Evolutionary conservation across 106 monocot genomes (phyloP), one percentile per base, ranked within the genome.

Genomic region (Hemerocallis citrina): DNA sequence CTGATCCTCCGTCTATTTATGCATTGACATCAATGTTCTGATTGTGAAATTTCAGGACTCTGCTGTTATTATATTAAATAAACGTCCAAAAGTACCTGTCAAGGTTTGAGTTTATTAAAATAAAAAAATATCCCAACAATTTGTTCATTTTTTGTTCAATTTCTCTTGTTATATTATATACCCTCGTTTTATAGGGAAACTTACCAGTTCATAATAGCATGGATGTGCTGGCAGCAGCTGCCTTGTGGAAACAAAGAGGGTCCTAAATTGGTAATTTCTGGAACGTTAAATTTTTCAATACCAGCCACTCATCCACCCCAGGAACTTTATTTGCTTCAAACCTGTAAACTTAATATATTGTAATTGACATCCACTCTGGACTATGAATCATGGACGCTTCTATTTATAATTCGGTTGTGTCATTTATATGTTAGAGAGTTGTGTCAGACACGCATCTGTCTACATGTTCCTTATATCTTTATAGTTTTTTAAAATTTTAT

Each of bases 201-300:
- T 78, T 92, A 58, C 92, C 92, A 15, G 83, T 92, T 70, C 92
- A 92, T 61, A 86, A 92, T 50, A 80, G 82, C 75, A 92, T 92
- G 83, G 86, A 92, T 77, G 77, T 75, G 19, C 37, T 92, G 67
- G 83, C 86, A 10, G 83, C 74, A 37, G 86, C 92, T 57, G 86
- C 92, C 92, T 23, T 80, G 78, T 80, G 92, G 92, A 44, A 80
- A 66, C 59, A 79, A 83, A 61, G 74, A 92, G 27, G 80, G 86
- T 22, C 92, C 92, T 32, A 86, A 86, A 55, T 42, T 92, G 79
- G 91, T 86, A 70, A 33, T 31, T 46, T 19, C 38, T 25, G 27
- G 35, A 39, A 38, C 1, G 22, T 32, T 63, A 40, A 58, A 35
- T 24, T 74, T 20, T 41, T 47, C 17, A 66, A n/a, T n/a, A n/a